Evolutionary conservation across 139 green algal genomes (phyloP), one percentile per base, ranked within the genome.

Genomic region (Tetratostichococcus sp.): DNA sequence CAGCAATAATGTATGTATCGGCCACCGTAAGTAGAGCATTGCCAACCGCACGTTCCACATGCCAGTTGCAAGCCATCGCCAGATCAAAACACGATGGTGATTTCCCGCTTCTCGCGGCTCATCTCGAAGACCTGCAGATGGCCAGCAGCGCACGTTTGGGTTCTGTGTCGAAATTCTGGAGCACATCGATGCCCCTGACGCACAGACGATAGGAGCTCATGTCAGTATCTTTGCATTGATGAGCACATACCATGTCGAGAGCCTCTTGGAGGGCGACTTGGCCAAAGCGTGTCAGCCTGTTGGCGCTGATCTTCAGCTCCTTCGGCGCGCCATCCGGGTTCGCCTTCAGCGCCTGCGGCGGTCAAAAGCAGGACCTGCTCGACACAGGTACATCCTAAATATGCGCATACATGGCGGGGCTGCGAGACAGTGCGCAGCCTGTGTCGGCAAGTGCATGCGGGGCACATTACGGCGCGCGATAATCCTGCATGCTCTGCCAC

Each of bases 201-300:
- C 39, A 14, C 8, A 50, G 39, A 50, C 8, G 14, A 14, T 14
- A 50, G 39, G 8, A 14, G 8, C 39, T 8, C 39, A 50, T 8
- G 50, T 17, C 50, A 62, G 19, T 11, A 50, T 11, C 6, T 6
- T 11, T 21, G 39, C 39, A 50, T 21, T 6, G 39, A 50, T 11
- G 39, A 21, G 50, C 95, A 50, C 89, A 93, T 31, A 99, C 95
- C 82, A 98, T 93, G 77, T 98, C 94, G 33, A 96, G 86, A 0
- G 95, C 95, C 81, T 99, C 95, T 6, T 73, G 91, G 31, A 99
- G 70, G 5, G 95, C 95, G 57, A 97, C 87, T 79, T 97, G 89
- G 0, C 94, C 94, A 85, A 97, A 96, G 30, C 87, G 89, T 2
- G 89, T 97, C 72, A 98, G 92, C 87, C 98, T 97, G 79, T 98